phyloP scores from a whole-genome alignment of 169 alveolate genomes.

The Cryptosporidium sp. region DNA sequence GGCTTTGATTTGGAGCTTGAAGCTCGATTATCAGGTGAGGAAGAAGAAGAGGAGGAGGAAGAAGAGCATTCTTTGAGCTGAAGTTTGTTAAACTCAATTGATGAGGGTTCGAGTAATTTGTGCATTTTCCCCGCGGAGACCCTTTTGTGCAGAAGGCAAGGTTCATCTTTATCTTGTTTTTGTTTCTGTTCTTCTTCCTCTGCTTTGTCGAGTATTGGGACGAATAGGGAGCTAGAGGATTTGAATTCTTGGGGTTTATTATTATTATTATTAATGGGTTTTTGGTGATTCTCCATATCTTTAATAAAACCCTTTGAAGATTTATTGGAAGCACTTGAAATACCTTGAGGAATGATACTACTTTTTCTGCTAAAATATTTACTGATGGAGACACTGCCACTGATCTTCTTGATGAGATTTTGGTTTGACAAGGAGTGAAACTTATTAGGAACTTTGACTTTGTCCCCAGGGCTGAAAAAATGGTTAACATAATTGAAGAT shows the following conservation, averaged over 20 bases:
- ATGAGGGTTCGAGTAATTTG: not conserved
- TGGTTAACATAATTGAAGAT: conserved; percentile 11
- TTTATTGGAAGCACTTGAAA: not conserved
- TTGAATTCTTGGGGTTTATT: too few species aligned
- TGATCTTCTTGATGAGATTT: conserved; percentile 7
- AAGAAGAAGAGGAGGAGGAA: not conserved
- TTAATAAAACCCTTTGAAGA: not conserved
- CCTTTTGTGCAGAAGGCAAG: not conserved
- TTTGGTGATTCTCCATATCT: not conserved
- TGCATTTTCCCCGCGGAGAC: not conserved
- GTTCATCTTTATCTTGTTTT: not conserved
- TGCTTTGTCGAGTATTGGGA: too few species aligned
- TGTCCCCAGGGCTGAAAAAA: not conserved
- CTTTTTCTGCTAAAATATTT: conserved; percentile 60
- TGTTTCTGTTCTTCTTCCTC: too few species aligned
- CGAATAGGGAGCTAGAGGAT: too few species aligned
- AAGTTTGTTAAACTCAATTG: not conserved
- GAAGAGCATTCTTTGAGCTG: not conserved
- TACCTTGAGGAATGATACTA: not conserved
- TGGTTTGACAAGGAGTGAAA: not conserved
- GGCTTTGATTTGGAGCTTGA: too few species aligned
- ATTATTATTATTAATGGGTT: not conserved
- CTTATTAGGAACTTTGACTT: not conserved
- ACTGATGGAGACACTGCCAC: not conserved
- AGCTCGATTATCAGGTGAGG: too few species aligned